These are phyloP conservation scores for Mrakia frigida DNA, from an alignment of 768 basidiomycete species.

Conservation along the genomic window DNA sequence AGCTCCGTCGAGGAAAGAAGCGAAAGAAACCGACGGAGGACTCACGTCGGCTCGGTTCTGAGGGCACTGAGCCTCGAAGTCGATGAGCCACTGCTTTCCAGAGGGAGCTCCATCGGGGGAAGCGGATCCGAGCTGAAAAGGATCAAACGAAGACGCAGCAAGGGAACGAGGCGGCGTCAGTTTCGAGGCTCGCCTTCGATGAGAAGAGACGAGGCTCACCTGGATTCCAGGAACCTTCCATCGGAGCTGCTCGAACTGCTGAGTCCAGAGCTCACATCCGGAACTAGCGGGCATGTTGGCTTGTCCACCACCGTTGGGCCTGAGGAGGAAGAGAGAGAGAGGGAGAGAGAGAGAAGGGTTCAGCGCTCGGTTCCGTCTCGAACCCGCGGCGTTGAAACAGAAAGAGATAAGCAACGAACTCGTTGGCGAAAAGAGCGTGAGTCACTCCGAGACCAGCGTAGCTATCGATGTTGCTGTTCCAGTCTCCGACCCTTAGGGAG, in stretches of 20 bases:
- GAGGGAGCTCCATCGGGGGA: constrained; percentile 30
- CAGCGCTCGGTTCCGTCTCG: no score
- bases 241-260: constrained; percentile 30
- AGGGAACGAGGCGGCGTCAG: no score
- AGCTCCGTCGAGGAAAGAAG: neutral
- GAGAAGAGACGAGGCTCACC: no score
- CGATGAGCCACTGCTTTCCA: constrained; percentile 32
- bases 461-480: constrained; percentile 21
- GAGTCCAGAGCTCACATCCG: constrained; percentile 28
- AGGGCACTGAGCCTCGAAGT: constrained; percentile 20
- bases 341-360: neutral
- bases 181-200: no score
- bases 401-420: constrained; percentile 1
- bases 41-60: constrained; percentile 17
- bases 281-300: constrained; percentile 28
- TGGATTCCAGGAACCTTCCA: constrained; percentile 27
- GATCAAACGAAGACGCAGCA: no score
- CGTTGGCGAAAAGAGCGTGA: constrained; percentile 33
- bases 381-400: no score
- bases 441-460: constrained; percentile 28
- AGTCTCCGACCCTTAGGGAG: constrained; percentile 26
- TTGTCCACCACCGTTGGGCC: constrained; percentile 31
- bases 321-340: neutral
- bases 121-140: constrained; percentile 28
- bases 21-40: neutral